Evolutionary conservation across 768 basidiomycete genomes (phyloP).

Genomic region (Auricularia sp.): DNA sequence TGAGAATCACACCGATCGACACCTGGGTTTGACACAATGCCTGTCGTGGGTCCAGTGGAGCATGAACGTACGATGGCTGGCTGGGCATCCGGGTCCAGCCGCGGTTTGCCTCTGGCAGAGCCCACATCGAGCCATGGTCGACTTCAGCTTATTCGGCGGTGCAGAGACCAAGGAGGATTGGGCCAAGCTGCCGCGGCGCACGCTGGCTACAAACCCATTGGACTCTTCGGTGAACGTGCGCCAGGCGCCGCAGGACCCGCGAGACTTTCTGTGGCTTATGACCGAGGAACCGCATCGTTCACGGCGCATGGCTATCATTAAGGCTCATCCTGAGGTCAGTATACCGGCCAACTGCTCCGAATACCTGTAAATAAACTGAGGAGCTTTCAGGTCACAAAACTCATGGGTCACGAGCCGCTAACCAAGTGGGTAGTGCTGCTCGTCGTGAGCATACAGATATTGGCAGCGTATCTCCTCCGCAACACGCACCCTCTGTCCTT

Average conservation of each 20-base stretch:
- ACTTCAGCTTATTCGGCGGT: constrained; percentile 75
- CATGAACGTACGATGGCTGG: no score
- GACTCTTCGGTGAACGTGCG: constrained; percentile 27
- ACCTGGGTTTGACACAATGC: no score
- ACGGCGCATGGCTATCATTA: constrained; percentile 79
- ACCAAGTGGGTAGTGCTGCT: constrained; percentile 84
- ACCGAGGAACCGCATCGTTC: constrained; percentile 95
- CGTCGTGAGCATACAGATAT: constrained; percentile 72
- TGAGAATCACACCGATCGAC: no score
- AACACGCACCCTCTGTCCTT: constrained; percentile 58
- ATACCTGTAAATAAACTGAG: background rate
- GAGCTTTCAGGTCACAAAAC: constrained; percentile 63
- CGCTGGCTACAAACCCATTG: constrained; percentile 38
- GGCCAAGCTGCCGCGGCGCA: constrained; percentile 30
- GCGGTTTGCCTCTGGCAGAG: background rate
- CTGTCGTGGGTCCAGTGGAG: no score
- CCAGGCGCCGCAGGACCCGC: constrained; percentile 55
- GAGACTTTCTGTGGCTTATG: constrained; percentile 93
- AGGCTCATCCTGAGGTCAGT: constrained; percentile 82
- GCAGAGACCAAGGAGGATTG: constrained; percentile 59
- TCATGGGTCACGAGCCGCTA: constrained; percentile 90
- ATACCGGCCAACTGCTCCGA: no score
- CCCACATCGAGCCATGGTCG: constrained; percentile 15
- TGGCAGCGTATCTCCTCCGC: constrained; percentile 52
- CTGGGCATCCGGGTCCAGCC: background rate